Percentiles rank a stretch among this genome's conserved stretches.
Conservation (phyloP, 2,329 filamentous ascomycete species). For the Diaporthe humulicola region DNA sequence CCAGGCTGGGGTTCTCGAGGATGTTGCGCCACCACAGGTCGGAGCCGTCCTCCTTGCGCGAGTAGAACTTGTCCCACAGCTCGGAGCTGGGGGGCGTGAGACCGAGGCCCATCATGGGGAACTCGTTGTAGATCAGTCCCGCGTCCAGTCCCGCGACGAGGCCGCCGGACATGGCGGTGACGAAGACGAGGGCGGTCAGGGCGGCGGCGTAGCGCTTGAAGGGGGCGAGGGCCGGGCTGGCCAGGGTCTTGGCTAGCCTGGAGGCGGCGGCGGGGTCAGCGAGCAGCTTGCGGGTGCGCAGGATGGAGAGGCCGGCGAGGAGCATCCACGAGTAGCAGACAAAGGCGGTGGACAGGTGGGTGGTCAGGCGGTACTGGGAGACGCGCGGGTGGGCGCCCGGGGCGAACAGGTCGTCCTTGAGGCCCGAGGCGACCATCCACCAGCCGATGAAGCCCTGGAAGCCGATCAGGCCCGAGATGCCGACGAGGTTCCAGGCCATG, state of each 20-base stretch:
- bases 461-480: constrained; percentile 90
- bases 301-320: constrained; percentile 85
- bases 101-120: constrained; percentile 92
- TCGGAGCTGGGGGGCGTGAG: constrained; percentile 85
- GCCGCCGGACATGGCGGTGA: constrained; percentile 92
- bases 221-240: constrained; percentile 74
- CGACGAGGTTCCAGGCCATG: constrained; percentile 83
- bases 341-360: constrained; percentile 92
- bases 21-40: constrained; percentile 98
- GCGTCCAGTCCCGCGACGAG: constrained; percentile 96
- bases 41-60: constrained; percentile 79
- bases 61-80: constrained; percentile 89
- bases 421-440: constrained; percentile 99
- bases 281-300: constrained; percentile 82
- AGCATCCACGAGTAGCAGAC: constrained; percentile 96
- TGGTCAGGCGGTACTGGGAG: constrained; percentile 91
- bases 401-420: constrained; percentile 95
- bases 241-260: constrained; percentile 71
- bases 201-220: constrained; percentile 82
- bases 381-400: constrained; percentile 92
- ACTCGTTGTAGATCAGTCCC: constrained; percentile 98
- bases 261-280: constrained; percentile 74
- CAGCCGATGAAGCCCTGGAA: constrained; percentile 96
- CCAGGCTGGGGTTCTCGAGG: constrained; percentile 95
- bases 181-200: constrained; percentile 83